These are phyloP conservation scores for Calonectria hongkongensis DNA, from an alignment of 2,329 filamentous ascomycete species.

Conservation along the genomic window DNA sequence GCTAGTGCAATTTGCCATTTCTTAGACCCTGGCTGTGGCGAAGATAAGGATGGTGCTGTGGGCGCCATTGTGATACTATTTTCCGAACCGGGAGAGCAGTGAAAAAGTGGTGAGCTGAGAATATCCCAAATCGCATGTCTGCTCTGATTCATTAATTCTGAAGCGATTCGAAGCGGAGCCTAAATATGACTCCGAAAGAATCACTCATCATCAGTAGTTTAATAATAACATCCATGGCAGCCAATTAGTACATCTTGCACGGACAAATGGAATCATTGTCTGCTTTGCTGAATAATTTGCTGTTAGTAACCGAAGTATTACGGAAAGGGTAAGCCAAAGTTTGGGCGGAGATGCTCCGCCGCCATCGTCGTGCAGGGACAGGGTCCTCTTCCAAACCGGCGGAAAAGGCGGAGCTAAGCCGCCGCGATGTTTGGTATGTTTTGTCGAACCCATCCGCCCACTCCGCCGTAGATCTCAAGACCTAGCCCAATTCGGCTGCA, in stretches of 20 bases:
- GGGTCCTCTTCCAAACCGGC: not conserved
- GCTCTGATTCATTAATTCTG: not conserved
- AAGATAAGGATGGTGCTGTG: not conserved
- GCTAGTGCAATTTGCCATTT: constrained; percentile 20
- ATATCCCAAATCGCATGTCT: too few species aligned
- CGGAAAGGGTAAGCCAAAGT: not conserved
- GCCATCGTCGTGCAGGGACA: not conserved
- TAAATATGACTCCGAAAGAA: constrained; percentile 11
- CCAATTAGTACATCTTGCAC: not conserved
- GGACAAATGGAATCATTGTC: too few species aligned
- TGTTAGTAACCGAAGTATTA: constrained; percentile 14
- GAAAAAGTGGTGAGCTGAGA: not conserved
- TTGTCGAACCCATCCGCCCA: not conserved
- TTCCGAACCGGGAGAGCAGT: not conserved
- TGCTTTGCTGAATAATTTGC: not conserved
- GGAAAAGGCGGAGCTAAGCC: constrained; percentile 6
- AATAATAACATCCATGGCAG: too few species aligned
- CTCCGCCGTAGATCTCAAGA: not conserved
- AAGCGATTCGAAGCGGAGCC: not conserved
- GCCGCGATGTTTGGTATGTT: not conserved
- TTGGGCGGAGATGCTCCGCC: not conserved
- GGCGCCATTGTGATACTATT: not conserved
- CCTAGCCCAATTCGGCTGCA: too few species aligned
- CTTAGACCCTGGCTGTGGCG: not conserved
- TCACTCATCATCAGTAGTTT: not conserved